These are phyloP conservation scores for Staphylotrichum longicolle DNA, from an alignment of 495 filamentous ascomycete species.

Conservation along the genomic window DNA sequence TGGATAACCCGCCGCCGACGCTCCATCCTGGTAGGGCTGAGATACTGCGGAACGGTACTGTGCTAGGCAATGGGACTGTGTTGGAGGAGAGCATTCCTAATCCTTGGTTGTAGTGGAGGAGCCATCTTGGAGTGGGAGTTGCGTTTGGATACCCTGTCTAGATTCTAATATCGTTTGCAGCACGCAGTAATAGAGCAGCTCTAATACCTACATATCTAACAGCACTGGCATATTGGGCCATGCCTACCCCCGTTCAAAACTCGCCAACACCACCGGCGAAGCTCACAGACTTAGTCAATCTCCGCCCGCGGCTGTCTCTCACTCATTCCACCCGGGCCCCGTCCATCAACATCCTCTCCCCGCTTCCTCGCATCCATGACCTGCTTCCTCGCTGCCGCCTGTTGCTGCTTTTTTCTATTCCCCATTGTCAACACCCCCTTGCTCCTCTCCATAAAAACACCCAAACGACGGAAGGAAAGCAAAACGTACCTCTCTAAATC, in stretches of 20 bases:
- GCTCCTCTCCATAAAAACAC: neutral
- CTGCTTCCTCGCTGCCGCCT: slow-evolving; percentile 31
- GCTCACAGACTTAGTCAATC: neutral
- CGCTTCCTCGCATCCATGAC: slow-evolving; percentile 33
- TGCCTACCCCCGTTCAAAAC: no score
- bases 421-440: neutral
- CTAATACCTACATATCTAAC: neutral
- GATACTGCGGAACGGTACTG: slow-evolving; percentile 18
- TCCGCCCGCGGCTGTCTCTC: slow-evolving; percentile 12
- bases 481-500: slow-evolving; percentile 42
- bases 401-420: slow-evolving; percentile 36
- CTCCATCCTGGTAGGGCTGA: slow-evolving; percentile 13
- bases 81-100: slow-evolving; percentile 21
- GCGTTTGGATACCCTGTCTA: slow-evolving; percentile 5
- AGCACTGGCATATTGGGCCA: neutral
- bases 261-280: neutral
- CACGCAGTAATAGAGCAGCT: neutral
- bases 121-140: neutral
- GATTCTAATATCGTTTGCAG: neutral
- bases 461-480: neutral
- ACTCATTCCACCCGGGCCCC: slow-evolving; percentile 7
- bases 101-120: slow-evolving; percentile 17
- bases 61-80: slow-evolving; percentile 20
- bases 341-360: slow-evolving; percentile 30
- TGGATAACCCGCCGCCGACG: slow-evolving; percentile 11